Evolutionary conservation across 306 rosid species (phyloP), one percentile per base, ranked within the genome.

Genomic region (Prunus persica): DNA sequence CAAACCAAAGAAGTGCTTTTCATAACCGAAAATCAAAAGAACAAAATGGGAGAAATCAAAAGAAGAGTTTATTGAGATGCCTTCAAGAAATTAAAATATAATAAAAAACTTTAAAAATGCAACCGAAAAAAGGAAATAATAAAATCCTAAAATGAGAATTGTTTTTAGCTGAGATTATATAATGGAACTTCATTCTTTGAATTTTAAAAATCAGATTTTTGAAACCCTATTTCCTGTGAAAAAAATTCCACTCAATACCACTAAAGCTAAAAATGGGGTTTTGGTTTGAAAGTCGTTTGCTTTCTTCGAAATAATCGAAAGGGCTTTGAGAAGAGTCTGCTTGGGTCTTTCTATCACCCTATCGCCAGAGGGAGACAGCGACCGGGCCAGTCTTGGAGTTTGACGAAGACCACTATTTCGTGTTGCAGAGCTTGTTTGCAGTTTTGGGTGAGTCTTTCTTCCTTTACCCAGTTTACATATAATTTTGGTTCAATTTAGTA

Each of bases 391-490:
- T 8, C 73, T 3, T 28, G 16, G 24, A 67, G 52, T 20, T 22
- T 22, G 41, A 72, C 25, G 8, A 24, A 32, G 76, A 56, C 65
- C 66, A 8, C 16, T 8, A 41, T 45, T 2, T 2, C 76, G 10
- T 3, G 8, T 41, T 22, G 66, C 66, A 13, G 66, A 55, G 22
- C 6, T 71, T 38, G 62, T 54, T 32, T 51, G 20, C 65, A 15
- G 49, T 72, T 61, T 61, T 16, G 69, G 77, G 77, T 61, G 30
- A 61, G 77, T 61, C 60, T 16, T 12, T 0, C 72, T 67, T n/a
- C 30, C 57, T 3, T 32, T 38, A 5, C 65, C 51, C 63, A 0
- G 25, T 38, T 38, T 54, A 30, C 50, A 14, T 8, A 63, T 72
- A 22, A 22, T 38, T 57, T 56, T 57, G 47, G 66, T 38, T 72